Evolutionary conservation across 73 alveolate species (phyloP), one percentile per base, ranked within the genome.

Genomic region (Blepharisma stoltei): DNA sequence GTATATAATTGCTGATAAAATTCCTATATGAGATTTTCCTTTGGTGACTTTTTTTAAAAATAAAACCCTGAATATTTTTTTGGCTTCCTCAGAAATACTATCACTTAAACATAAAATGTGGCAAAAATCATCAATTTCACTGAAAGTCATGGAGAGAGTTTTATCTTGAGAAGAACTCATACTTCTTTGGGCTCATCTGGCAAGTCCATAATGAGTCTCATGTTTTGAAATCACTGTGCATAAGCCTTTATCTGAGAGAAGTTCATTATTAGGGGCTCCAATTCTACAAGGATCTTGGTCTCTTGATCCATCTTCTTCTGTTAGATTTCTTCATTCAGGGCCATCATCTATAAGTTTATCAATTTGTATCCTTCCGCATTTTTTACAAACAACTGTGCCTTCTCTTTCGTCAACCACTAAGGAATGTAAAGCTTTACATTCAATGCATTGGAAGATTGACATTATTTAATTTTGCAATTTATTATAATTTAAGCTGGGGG

Each of bases 401-500:
- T 60, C 73, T 20, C 46, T 14, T 25, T 60, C 73, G 23, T 60
- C 73, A 1, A 60, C 11, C n/a, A 60, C 18, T 60, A 60, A 60
- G 23, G 46, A 14, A 38, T 60, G 14, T 3, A 9, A 11, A n/a
- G 14, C 23, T 14, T 14, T 18, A 25, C 73, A 60, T 60, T 60
- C 73, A 38, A 60, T 60, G 5, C 73, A 60, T 14, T 32, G 41
- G 3, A 32, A 32, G 41, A 32, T 32, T 32, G 41, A 32, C 41
- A 32, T 32, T 32, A 32, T 32, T 32, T 32, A 32, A 32, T 32
- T 32, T 32, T 32, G 0, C 41, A 32, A 32, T 32, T 32, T 32
- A 32, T 32, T 32, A 32, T 32, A 32, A 32, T 32, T 32, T 32
- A 32, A 32, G 41, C 41, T 85, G 83, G 84, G 86, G 78, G 49